A percentile compares a stretch with the other conserved stretches of the same genome.
These are phyloP conservation scores for Malassezia sp. DNA, from an alignment of 1,284 basidiomycete species.

Conservation along the genomic window DNA sequence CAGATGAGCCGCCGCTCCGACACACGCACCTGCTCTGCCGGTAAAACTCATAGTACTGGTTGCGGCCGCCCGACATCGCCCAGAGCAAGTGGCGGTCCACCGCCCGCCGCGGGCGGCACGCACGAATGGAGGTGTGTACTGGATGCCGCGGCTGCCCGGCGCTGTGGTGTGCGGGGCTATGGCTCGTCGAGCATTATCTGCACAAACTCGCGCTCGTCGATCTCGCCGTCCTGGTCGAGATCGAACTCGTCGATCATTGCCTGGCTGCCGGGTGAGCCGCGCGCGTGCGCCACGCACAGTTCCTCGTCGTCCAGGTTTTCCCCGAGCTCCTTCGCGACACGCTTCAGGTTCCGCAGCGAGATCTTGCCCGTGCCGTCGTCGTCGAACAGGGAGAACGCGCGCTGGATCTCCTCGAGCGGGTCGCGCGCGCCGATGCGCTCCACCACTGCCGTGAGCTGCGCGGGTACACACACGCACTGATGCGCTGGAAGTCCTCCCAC, in stretches of 20 bases:
- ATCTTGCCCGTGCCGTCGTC: slow-evolving; percentile 94
- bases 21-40: slow-evolving; percentile 29
- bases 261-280: slow-evolving; percentile 67
- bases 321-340: slow-evolving; percentile 93
- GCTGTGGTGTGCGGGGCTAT: slow-evolving; percentile 15
- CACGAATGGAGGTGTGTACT: slow-evolving; percentile 16
- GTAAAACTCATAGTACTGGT: slow-evolving; percentile 39
- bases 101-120: neutral
- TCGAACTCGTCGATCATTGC: slow-evolving; percentile 99
- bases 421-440: slow-evolving; percentile 83
- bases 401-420: slow-evolving; percentile 87
- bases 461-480: slow-evolving; percentile 61
- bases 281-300: slow-evolving; percentile 57
- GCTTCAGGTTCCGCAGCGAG: slow-evolving; percentile 72
- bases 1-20: neutral
- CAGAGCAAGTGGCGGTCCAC: neutral
- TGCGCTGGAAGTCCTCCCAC: slow-evolving; percentile 85
- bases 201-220: slow-evolving; percentile 84
- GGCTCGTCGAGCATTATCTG: slow-evolving; percentile 90
- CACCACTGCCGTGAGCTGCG: slow-evolving; percentile 58
- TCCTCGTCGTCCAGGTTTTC: slow-evolving; percentile 93
- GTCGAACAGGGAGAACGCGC: slow-evolving; percentile 92
- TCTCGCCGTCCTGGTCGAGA: slow-evolving; percentile 94
- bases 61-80: slow-evolving; percentile 16
- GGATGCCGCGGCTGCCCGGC: too few species aligned